Conservation (phyloP, 495 filamentous ascomycete species). For the Evernia prunastri region DNA sequence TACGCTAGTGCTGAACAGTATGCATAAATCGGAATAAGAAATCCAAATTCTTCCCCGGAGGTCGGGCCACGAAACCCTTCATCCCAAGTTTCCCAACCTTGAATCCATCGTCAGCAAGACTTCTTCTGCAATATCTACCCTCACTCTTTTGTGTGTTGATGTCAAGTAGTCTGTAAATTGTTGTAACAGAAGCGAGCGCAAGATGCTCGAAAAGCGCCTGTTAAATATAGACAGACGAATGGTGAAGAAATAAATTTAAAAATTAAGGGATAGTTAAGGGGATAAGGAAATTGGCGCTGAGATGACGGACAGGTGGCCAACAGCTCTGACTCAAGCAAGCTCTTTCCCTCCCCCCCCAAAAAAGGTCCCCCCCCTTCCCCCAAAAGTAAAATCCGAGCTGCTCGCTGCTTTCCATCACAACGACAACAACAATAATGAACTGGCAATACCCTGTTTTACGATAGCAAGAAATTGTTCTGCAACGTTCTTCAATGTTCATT, state of each 20-base stretch:
- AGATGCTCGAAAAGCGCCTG: background rate
- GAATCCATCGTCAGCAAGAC: too few relatives aligned
- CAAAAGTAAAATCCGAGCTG: slow-evolving; percentile 14
- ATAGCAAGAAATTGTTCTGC: slow-evolving; percentile 15
- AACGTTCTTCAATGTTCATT: slow-evolving; percentile 15
- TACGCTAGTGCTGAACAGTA: background rate
- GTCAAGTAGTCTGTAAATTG: background rate
- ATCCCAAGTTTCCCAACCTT: background rate
- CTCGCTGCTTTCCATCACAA: slow-evolving; percentile 11
- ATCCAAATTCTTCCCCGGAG: background rate
- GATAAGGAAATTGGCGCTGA: slow-evolving; percentile 13
- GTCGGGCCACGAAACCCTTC: background rate
- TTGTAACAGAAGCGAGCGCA: background rate
- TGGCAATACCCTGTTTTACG: slow-evolving; percentile 10
- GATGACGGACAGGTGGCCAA: slow-evolving; percentile 17
- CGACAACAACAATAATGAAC: slow-evolving; percentile 17
- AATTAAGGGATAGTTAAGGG: background rate
- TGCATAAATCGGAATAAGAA: background rate
- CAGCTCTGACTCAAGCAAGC: slow-evolving; percentile 17
- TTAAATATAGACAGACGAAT: background rate
- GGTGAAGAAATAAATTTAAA: background rate
- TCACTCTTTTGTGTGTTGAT: background rate
- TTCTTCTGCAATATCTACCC: too few relatives aligned
- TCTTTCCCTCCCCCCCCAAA: slow-evolving; percentile 8
- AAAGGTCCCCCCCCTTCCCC: too few relatives aligned